Evolutionary conservation across 192 early-diverging fungal genomes (phyloP).

Genomic region (Martensiomyces pterosporus): DNA sequence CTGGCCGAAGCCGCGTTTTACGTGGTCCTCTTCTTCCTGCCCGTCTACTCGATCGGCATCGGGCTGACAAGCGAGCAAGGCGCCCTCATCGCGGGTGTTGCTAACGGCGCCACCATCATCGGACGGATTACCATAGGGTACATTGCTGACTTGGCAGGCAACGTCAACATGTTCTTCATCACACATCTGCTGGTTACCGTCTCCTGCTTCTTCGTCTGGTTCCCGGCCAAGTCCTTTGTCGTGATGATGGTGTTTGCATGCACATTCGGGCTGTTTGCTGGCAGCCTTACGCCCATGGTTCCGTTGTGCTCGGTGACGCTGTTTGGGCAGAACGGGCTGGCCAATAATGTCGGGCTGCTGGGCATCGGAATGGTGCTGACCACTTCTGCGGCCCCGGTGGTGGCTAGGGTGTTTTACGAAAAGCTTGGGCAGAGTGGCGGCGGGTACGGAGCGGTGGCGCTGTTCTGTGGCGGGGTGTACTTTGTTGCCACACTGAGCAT

Average conservation of each 20-base stretch:
- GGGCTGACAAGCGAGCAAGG: constrained; percentile 57
- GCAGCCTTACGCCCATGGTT: constrained; percentile 49
- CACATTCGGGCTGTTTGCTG: constrained; percentile 47
- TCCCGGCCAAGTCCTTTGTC: constrained; percentile 50
- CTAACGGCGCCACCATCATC: constrained; percentile 60
- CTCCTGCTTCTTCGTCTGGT: constrained; percentile 49
- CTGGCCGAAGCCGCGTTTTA: constrained; percentile 50
- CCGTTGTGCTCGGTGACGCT: constrained; percentile 50
- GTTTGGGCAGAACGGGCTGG: constrained; percentile 49
- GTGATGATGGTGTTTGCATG: constrained; percentile 51
- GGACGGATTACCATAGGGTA: constrained; percentile 64
- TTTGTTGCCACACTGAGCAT: constrained; percentile 47
- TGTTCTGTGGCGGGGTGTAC: constrained; percentile 48
- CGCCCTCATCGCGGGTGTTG: constrained; percentile 59
- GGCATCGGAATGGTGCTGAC: constrained; percentile 51
- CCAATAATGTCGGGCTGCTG: constrained; percentile 46
- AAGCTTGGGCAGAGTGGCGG: constrained; percentile 44
- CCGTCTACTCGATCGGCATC: constrained; percentile 55
- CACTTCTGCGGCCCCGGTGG: constrained; percentile 43
- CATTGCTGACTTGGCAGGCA: constrained; percentile 56
- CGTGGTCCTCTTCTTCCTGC: constrained; percentile 42
- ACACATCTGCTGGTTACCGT: constrained; percentile 44
- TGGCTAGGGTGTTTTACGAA: constrained; percentile 45
- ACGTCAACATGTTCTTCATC: constrained; percentile 52
- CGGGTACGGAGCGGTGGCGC: constrained; percentile 46